A percentile compares a stretch with the other conserved stretches of the same genome.
These are phyloP conservation scores for Galium porrigens DNA, from an alignment of 305 asterid species.

Conservation along the genomic window DNA sequence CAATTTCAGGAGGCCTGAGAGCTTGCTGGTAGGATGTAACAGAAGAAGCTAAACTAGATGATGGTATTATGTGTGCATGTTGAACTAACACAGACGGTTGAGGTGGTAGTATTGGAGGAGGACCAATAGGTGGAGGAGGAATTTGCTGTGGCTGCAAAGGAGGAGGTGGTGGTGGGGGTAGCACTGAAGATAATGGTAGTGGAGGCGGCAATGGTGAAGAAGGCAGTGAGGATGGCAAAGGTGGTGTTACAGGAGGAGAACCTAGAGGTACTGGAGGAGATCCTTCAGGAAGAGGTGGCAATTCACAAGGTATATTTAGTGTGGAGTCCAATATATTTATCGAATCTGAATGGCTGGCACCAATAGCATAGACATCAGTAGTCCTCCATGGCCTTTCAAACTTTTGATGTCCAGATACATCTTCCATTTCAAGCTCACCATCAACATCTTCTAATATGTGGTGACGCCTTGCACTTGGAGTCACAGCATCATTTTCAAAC, in stretches of 20 bases:
- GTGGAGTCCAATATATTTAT: constrained; percentile 24
- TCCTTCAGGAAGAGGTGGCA: constrained; percentile 48
- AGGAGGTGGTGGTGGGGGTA: constrained; percentile 38
- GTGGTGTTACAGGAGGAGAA: constrained; percentile 78
- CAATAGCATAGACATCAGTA: constrained; percentile 24
- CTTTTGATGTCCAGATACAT: constrained; percentile 63
- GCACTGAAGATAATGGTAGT: constrained; percentile 37
- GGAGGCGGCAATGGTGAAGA: constrained; percentile 36
- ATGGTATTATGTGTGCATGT: constrained; percentile 32
- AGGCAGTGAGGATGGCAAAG: constrained; percentile 68
- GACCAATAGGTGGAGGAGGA: constrained; percentile 37
- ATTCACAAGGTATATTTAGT: constrained; percentile 22
- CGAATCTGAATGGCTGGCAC: constrained; percentile 23
- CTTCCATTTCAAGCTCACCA: constrained; percentile 99
- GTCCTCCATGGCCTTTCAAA: constrained; percentile 37
- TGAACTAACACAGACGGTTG: constrained; percentile 37
- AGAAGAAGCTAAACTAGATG: constrained; percentile 37
- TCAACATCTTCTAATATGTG: constrained; percentile 80
- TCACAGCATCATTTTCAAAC: constrained; percentile 33
- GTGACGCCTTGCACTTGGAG: constrained; percentile 72
- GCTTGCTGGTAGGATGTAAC: constrained; percentile 30
- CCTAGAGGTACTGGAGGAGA: constrained; percentile 78
- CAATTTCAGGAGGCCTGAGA: constrained; percentile 30
- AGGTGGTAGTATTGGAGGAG: constrained; percentile 30
- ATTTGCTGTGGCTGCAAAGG: constrained; percentile 27